A percentile compares a stretch with the other conserved stretches of the same genome.
These are phyloP conservation scores for Fusarium albosuccineum DNA, from an alignment of 2,329 filamentous ascomycete species.

Conservation along the genomic window DNA sequence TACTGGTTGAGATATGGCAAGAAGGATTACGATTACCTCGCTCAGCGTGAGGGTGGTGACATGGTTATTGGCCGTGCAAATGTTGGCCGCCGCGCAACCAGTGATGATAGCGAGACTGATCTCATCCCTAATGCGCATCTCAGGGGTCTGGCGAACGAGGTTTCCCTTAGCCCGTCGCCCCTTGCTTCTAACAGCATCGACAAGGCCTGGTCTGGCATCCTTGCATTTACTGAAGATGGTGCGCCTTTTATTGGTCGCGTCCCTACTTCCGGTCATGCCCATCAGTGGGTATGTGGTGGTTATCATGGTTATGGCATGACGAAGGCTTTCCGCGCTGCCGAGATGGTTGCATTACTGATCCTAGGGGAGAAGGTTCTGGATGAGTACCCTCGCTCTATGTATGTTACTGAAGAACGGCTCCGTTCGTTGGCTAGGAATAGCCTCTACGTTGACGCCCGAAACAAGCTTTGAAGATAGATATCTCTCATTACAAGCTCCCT, in stretches of 20 bases:
- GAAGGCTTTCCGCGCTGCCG: background rate
- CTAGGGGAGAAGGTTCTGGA: background rate
- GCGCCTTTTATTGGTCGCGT: slow-evolving; percentile 24
- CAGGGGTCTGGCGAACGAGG: background rate
- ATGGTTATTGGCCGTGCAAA: background rate
- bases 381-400: background rate
- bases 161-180: too few species aligned
- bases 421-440: too few species aligned
- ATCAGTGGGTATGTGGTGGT: slow-evolving; percentile 38
- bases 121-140: background rate
- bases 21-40: slow-evolving; percentile 46
- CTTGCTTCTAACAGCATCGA: background rate
- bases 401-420: too few species aligned
- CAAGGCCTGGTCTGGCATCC: slow-evolving; percentile 17
- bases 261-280: slow-evolving; percentile 20
- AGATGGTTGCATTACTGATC: background rate
- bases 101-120: background rate
- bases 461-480: too few species aligned
- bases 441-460: too few species aligned
- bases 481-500: too few species aligned
- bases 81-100: background rate
- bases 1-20: slow-evolving; percentile 39
- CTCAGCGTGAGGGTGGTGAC: slow-evolving; percentile 34
- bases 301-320: slow-evolving; percentile 39
- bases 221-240: slow-evolving; percentile 37